Base-by-base conservation (phyloP, 805 yeast genomes). In the Ogataea paradorogensis region DNA sequence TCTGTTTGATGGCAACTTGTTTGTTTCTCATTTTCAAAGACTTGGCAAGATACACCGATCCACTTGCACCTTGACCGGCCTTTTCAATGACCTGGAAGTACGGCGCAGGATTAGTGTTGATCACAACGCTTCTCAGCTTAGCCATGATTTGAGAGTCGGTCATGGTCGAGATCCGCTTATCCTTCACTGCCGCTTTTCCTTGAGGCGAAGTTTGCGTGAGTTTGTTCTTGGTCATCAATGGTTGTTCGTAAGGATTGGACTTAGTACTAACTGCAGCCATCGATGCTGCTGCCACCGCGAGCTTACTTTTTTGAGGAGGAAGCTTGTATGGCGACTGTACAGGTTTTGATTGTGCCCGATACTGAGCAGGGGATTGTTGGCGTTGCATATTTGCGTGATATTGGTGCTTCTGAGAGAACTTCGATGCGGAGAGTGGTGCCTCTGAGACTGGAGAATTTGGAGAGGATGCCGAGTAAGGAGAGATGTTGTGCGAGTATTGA, bases 51-150 rank as follows among this genome's bases (percentile, higher is more conserved):
- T 84, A 93, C 14, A 93, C 99, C 3, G 95, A 88, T 14, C 99
- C 99, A 47, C 90, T 79, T 0, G 99, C 99, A 55, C 99, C 99
- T 66, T 93, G 98, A 13, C 99, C 99, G 1, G 91, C 93, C 50
- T 83, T 82, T 57, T 82, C 88, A 45, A 85, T 73, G 64, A 84
- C 80, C 55, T 78, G 78, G 66, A 84, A 85, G 45, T 74, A 74
- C 29, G 88, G 83, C 6, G 87, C 72, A n/a, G 99, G 99, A 64
- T 93, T 95, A 30, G 78, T 74, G 52, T 75, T 78, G 48, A 82
- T 79, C 8, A 93, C 96, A 23, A 90, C 96, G 3, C 87, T 77
- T 43, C 82, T 76, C 50, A 93, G 69, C 55, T 84, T 86, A 27
- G 84, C 80, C 74, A 91, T 76, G 16, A 88, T 74, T 65, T 91